These are phyloP conservation scores for Cymbopogon flexuosus DNA, from an alignment of 202 grass and related monocot species.

Conservation along the genomic window DNA sequence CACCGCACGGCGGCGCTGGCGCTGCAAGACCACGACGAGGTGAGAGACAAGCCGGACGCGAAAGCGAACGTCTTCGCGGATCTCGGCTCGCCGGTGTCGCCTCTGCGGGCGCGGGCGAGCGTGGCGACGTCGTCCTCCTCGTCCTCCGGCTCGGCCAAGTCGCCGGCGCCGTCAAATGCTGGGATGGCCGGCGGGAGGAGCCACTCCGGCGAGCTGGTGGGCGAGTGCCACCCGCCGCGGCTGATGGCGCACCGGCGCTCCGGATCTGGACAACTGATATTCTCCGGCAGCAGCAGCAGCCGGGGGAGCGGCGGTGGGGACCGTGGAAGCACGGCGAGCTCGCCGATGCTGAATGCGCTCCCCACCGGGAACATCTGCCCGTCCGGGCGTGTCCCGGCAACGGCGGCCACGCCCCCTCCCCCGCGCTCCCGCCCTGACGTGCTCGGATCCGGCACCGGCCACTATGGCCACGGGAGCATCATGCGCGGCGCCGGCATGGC, in stretches of 20 bases:
- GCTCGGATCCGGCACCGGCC: constrained; percentile 72
- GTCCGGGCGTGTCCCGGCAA: constrained; percentile 53
- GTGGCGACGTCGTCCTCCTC: constrained; percentile 62
- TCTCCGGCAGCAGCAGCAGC: constrained; percentile 51
- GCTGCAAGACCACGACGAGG: constrained; percentile 39
- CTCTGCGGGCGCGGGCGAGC: constrained; percentile 41
- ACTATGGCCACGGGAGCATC: constrained; percentile 93
- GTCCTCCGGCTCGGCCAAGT: constrained; percentile 72
- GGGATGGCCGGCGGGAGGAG: constrained; percentile 42
- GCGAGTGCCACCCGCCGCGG: constrained; percentile 45
- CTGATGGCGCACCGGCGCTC: constrained; percentile 55
- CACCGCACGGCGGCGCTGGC: constrained; percentile 39
- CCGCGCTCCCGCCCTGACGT: constrained; percentile 65
- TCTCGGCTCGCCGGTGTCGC: constrained; percentile 84
- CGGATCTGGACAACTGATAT: constrained; percentile 70
- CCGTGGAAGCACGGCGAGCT: constrained; percentile 63
- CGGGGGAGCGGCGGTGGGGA: constrained; percentile 40
- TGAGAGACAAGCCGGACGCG: constrained; percentile 72
- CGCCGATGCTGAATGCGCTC: constrained; percentile 73
- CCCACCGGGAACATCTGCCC: constrained; percentile 79
- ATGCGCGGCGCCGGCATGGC: constrained; percentile 51
- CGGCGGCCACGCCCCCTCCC: constrained; percentile 13
- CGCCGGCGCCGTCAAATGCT: constrained; percentile 35
- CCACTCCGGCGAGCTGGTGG: constrained; percentile 60
- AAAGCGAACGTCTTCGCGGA: constrained; percentile 62